Evolutionary conservation across 1,284 basidiomycete species (phyloP).

Genomic region (Malassezia pachydermatis): DNA sequence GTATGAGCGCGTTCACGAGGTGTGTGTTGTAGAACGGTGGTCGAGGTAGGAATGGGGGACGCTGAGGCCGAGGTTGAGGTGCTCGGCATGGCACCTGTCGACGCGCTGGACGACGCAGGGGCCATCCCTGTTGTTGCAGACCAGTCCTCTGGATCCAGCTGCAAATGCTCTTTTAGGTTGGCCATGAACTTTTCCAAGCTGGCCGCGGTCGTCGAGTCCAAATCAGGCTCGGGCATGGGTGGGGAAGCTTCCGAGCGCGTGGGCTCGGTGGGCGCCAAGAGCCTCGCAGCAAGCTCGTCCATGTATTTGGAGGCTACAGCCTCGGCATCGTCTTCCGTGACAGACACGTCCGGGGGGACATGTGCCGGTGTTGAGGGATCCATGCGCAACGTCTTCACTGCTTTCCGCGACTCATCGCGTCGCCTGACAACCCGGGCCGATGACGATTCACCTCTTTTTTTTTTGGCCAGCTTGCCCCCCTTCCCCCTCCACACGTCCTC

Average conservation of each 20-base stretch:
- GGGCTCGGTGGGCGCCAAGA: constrained; percentile 1
- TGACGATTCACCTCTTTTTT: no score
- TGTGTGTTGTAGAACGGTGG: background rate
- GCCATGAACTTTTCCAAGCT: constrained; percentile 36
- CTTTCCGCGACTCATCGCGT: constrained; percentile 5
- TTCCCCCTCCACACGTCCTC: background rate
- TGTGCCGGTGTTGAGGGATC: background rate
- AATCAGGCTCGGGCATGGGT: background rate
- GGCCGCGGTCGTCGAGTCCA: constrained; percentile 25
- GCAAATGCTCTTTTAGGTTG: constrained; percentile 20
- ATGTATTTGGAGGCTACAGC: constrained; percentile 7
- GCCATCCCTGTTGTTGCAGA: constrained; percentile 6
- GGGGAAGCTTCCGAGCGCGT: background rate
- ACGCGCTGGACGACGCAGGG: background rate
- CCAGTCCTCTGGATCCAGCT: constrained; percentile 13
- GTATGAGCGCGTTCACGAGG: constrained; percentile 4
- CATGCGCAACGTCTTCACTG: no score
- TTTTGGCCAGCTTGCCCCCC: no score
- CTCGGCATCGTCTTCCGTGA: constrained; percentile 4
- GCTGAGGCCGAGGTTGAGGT: background rate
- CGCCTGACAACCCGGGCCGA: background rate
- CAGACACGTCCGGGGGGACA: background rate
- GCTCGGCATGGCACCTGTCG: background rate
- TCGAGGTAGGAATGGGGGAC: background rate
- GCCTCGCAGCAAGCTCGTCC: constrained; percentile 10